Evolutionary conservation across 2,329 filamentous ascomycete genomes (phyloP).

Genomic region (Alternaria sp.): DNA sequence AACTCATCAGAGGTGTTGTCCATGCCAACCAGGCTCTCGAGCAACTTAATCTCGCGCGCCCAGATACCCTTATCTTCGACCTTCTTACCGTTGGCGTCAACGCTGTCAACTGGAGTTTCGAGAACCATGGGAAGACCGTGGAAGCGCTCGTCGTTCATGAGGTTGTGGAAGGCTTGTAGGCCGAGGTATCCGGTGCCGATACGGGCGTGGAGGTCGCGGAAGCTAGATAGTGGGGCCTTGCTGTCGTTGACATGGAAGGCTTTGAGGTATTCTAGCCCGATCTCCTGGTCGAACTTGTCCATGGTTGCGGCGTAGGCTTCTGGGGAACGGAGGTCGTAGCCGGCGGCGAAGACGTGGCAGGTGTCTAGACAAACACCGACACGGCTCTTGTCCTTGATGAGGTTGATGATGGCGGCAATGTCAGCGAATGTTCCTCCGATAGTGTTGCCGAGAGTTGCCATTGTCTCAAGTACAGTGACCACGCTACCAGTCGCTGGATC

Average conservation of each 20-base stretch:
- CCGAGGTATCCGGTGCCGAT: slow-evolving; percentile 96
- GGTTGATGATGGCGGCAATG: slow-evolving; percentile 79
- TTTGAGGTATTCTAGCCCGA: slow-evolving; percentile 79
- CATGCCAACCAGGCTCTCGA: slow-evolving; percentile 87
- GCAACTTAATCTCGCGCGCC: slow-evolving; percentile 92
- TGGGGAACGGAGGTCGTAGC: slow-evolving; percentile 84
- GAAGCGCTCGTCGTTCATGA: slow-evolving; percentile 83
- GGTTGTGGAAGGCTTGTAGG: slow-evolving; percentile 84
- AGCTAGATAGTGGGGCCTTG: slow-evolving; percentile 83
- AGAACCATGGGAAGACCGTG: slow-evolving; percentile 86
- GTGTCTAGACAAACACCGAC: slow-evolving; percentile 97
- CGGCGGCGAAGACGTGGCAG: slow-evolving; percentile 93
- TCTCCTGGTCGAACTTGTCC: slow-evolving; percentile 73
- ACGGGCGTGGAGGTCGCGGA: slow-evolving; percentile 91
- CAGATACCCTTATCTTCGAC: slow-evolving; percentile 83
- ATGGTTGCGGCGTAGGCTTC: slow-evolving; percentile 76
- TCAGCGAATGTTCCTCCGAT: slow-evolving; percentile 88
- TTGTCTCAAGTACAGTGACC: slow-evolving; percentile 89
- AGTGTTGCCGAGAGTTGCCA: slow-evolving; percentile 86
- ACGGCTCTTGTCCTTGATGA: slow-evolving; percentile 79
- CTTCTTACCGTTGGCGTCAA: slow-evolving; percentile 66
- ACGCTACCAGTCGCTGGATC: slow-evolving; percentile 71
- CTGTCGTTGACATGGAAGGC: slow-evolving; percentile 95
- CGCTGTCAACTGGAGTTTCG: slow-evolving; percentile 89
- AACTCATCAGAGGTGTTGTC: slow-evolving; percentile 79